These are phyloP conservation scores for Astraeus odoratus DNA, from an alignment of 768 basidiomycete genomes.

Conservation along the genomic window DNA sequence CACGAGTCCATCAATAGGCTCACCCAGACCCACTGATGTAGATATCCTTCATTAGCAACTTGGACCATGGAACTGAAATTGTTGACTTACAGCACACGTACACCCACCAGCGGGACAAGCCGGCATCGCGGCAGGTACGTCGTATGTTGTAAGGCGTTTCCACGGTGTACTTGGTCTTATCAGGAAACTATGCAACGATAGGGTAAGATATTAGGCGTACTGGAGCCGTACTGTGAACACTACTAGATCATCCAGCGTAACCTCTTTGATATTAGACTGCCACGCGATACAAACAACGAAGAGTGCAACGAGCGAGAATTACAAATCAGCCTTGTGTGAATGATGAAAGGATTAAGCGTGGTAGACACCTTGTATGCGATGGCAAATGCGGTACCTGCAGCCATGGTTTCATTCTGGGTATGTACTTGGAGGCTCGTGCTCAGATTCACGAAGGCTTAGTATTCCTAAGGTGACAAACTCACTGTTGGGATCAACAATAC, in stretches of 20 bases:
- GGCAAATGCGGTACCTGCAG: slow-evolving; percentile 50
- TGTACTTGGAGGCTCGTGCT: slow-evolving; percentile 33
- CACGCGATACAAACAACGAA: too few relatives aligned
- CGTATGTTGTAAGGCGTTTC: slow-evolving; percentile 40
- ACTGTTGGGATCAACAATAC: slow-evolving; percentile 47
- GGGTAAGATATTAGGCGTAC: slow-evolving; percentile 21
- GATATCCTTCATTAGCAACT: not conserved
- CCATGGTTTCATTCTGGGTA: slow-evolving; percentile 42
- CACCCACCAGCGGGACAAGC: slow-evolving; percentile 45
- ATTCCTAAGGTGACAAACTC: slow-evolving; percentile 12
- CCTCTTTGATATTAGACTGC: slow-evolving; percentile 42
- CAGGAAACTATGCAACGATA: not conserved
- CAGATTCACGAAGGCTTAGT: not conserved
- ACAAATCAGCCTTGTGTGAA: not conserved
- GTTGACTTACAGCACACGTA: slow-evolving; percentile 40
- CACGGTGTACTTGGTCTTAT: slow-evolving; percentile 39
- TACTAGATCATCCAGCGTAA: slow-evolving; percentile 41
- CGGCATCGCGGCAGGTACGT: slow-evolving; percentile 43
- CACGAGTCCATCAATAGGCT: slow-evolving; percentile 5
- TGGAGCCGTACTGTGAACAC: slow-evolving; percentile 47
- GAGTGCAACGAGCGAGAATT: not conserved
- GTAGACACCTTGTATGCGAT: slow-evolving; percentile 42
- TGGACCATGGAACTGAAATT: not conserved
- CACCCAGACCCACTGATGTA: slow-evolving; percentile 47
- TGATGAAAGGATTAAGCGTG: not conserved